phyloP scores from a whole-genome alignment of 208 protist genomes.

The Leptomonas pyrrhocoris region DNA sequence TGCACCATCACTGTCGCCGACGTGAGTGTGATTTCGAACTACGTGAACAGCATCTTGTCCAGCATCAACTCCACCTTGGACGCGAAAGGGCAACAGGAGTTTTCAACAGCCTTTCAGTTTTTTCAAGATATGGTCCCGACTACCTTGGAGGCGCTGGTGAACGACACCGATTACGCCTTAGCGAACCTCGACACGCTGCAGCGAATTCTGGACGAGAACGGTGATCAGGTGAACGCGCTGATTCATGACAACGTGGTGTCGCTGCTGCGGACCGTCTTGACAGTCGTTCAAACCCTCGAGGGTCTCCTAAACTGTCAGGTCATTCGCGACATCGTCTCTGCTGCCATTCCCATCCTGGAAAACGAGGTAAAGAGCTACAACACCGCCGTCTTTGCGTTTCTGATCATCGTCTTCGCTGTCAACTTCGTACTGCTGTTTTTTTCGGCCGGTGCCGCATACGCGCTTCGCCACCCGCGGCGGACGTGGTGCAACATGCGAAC shows the following conservation, averaged over 20 bases:
- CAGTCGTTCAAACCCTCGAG: constrained; percentile 20
- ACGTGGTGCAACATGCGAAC: constrained; percentile 40
- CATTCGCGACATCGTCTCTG: constrained; percentile 33
- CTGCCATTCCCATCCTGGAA: constrained; percentile 28
- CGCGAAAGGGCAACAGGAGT: constrained; percentile 22
- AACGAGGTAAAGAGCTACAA: constrained; percentile 33
- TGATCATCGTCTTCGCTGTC: constrained; percentile 38
- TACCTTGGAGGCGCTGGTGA: constrained; percentile 28
- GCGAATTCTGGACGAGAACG: constrained; percentile 26
- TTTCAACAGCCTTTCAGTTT: constrained; percentile 15
- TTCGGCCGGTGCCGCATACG: constrained; percentile 11
- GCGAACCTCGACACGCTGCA: constrained; percentile 29
- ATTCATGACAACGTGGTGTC: constrained; percentile 19
- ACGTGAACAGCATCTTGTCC: constrained; percentile 27
- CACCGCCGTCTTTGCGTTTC: constrained; percentile 28
- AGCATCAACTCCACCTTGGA: constrained; percentile 26
- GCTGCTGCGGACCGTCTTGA: constrained; percentile 21
- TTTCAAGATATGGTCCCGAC: constrained; percentile 23
- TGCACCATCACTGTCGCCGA: constrained; percentile 32
- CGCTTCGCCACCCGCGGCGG: constrained; percentile 29
- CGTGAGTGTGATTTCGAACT: constrained; percentile 20
- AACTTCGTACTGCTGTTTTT: constrained; percentile 22
- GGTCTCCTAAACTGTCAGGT: constrained; percentile 43
- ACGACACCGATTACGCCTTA: constrained; percentile 35
- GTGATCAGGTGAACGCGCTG: constrained; percentile 11